Conservation (phyloP, 1,284 basidiomycete species). For the Austroboletus rostrupii region DNA sequence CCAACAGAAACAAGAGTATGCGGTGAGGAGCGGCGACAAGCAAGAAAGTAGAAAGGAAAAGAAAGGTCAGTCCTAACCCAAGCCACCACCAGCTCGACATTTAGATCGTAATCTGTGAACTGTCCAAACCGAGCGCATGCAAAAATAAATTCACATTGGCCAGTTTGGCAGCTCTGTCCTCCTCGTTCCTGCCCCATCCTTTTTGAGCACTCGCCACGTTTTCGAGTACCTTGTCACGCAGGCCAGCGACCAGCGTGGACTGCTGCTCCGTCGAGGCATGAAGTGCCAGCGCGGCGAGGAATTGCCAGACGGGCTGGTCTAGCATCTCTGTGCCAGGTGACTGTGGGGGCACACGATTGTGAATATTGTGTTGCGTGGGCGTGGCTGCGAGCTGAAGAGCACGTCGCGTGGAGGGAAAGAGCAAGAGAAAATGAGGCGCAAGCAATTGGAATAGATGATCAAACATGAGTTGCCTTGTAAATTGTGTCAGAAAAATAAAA, state of each 20-base stretch:
- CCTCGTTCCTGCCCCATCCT: constrained; percentile 66
- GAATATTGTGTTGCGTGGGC: constrained; percentile 33
- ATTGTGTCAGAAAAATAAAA: constrained; percentile 2
- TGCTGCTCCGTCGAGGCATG: constrained; percentile 84
- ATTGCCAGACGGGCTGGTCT: constrained; percentile 91
- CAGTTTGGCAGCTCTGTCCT: constrained; percentile 63
- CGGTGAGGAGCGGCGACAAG: too few species aligned
- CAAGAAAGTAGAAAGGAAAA: constrained; percentile 11
- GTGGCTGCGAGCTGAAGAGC: constrained; percentile 39
- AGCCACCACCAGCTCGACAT: constrained; percentile 8
- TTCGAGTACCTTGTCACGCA: constrained; percentile 91
- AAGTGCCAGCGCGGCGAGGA: constrained; percentile 85
- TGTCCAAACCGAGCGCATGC: constrained; percentile 81
- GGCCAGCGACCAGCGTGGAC: constrained; percentile 77
- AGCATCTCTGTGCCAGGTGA: constrained; percentile 77
- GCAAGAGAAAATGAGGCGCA: constrained; percentile 65
- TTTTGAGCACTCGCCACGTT: constrained; percentile 78
- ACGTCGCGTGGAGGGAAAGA: constrained; percentile 90
- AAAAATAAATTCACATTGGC: constrained; percentile 85
- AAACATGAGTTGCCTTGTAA: constrained; percentile 73
- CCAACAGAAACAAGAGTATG: too few species aligned
- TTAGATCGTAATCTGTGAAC: constrained; percentile 72
- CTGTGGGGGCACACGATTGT: constrained; percentile 25
- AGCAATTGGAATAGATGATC: constrained; percentile 81
- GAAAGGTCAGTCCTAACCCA: background rate